A percentile compares a stretch with the other conserved stretches of the same genome.
These are phyloP conservation scores for Dictyostelium firmibasis DNA, from an alignment of 78 protist genomes.

Conservation along the genomic window DNA sequence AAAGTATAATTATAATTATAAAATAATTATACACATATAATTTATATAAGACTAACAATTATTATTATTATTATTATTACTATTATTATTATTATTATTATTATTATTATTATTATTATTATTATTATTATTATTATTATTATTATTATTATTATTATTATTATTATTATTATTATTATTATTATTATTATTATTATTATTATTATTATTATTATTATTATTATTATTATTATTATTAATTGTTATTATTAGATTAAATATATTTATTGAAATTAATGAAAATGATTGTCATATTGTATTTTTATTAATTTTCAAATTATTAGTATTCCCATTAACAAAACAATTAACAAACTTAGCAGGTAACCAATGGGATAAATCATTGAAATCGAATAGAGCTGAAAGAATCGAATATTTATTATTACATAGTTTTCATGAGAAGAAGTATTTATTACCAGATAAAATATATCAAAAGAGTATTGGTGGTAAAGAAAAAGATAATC, in stretches of 20 bases:
- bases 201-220: background rate
- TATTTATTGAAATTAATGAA: constrained; percentile 75
- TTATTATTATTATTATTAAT: background rate
- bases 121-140: background rate
- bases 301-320: constrained; percentile 84
- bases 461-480: too few relatives aligned
- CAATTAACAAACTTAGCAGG: constrained; percentile 96
- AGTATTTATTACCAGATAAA: constrained; percentile 95
- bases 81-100: constrained; percentile 26
- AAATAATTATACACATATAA: background rate
- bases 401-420: constrained; percentile 97
- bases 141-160: background rate
- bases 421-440: constrained; percentile 93
- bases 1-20: constrained; percentile 37
- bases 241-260: constrained; percentile 20
- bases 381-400: constrained; percentile 95
- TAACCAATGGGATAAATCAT: constrained; percentile 93
- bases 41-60: background rate
- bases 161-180: constrained; percentile 23
- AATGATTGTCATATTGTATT: constrained; percentile 86
- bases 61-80: background rate
- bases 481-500: background rate
- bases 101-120: too few relatives aligned
- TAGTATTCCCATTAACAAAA: constrained; percentile 94
- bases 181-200: background rate